Base-by-base conservation (phyloP, 345 rosid species). In the Hypericum androsaemum region DNA sequence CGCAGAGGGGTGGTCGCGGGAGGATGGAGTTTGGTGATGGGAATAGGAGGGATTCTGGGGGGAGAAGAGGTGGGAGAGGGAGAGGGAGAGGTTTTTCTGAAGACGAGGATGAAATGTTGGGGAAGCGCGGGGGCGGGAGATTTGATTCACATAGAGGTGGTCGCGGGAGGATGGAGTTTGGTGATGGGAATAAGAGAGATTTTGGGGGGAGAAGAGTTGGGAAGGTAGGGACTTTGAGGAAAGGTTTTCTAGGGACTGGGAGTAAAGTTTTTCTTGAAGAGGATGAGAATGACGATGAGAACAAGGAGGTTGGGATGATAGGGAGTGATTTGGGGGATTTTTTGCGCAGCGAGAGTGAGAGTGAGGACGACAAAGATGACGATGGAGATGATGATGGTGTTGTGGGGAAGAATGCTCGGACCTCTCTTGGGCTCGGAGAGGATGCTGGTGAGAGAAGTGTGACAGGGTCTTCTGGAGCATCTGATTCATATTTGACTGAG, bases 401-500 rank as follows among this genome's bases (percentile, higher is more conserved):
- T 5, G 36, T 52, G 44, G 56, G 40, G 16, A 75, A 66, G 68
- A 78, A 74, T 51, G 61, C 56, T 0, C 48, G 64, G 56, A 61
- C 69, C 12, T 64, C 70, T 0, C 38, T 81, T 45, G 88, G 79
- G 46, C 62, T 68, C 53, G 64, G 54, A 35, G 57, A 60, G 52
- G 56, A 39, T 0, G 64, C 45, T 68, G 59, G 32, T 39, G 61
- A 52, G 51, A 63, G 50, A 45, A 64, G 42, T 41, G 61, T 43
- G 43, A 58, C 72, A 17, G 68, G 59, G 70, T 77, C 77, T 12
- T 51, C 61, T 10, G 68, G 64, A 41, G 62, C 73, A 22, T 70
- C 83, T 51, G 81, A 73, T 40, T 81, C 95, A 60, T 92, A 81
- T 63, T 69, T 86, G 71, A 83, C 87, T 56, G 83, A 88, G 68